phyloP scores from a whole-genome alignment of 2,329 filamentous ascomycete genomes.

The Aspergillus fischeri region DNA sequence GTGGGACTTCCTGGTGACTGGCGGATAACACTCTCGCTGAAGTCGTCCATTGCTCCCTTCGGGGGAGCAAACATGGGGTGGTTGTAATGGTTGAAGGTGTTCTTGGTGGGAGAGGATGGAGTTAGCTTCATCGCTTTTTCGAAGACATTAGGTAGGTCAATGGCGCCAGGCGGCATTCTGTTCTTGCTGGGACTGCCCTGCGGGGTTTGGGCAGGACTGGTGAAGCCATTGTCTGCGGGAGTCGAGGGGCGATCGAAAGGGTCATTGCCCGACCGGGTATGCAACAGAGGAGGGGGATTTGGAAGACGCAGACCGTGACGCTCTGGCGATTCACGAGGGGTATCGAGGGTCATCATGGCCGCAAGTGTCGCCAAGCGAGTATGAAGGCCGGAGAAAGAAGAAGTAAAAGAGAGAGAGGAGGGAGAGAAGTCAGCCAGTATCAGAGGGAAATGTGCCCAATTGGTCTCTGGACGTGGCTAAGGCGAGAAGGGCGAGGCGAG shows the following conservation, averaged over 20 bases:
- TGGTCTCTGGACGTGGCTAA: neutral
- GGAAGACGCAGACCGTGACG: slow-evolving; percentile 37
- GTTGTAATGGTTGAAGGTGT: slow-evolving; percentile 36
- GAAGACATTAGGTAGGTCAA: slow-evolving; percentile 48
- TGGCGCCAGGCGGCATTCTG: slow-evolving; percentile 43
- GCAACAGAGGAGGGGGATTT: slow-evolving; percentile 45
- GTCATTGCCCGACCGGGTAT: slow-evolving; percentile 47
- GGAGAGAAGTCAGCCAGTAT: slow-evolving; percentile 1
- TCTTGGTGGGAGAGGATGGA: slow-evolving; percentile 43
- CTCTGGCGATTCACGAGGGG: slow-evolving; percentile 29
- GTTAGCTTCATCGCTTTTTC: slow-evolving; percentile 48
- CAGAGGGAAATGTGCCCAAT: neutral
- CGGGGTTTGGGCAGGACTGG: slow-evolving; percentile 46
- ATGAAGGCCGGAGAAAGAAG: neutral
- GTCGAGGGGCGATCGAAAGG: slow-evolving; percentile 45
- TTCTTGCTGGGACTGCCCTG: slow-evolving; percentile 51
- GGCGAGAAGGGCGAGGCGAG: neutral
- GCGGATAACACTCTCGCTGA: slow-evolving; percentile 42
- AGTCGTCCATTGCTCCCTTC: slow-evolving; percentile 37
- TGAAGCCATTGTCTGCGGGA: slow-evolving; percentile 43
- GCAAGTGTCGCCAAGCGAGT: neutral
- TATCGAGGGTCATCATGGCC: slow-evolving; percentile 33
- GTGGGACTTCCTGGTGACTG: slow-evolving; percentile 41
- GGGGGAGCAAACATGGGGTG: slow-evolving; percentile 39
- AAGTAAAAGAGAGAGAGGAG: slow-evolving; percentile 2